phyloP scores from a whole-genome alignment of 2,329 filamentous ascomycete species.

The Hypomyces perniciosus region DNA sequence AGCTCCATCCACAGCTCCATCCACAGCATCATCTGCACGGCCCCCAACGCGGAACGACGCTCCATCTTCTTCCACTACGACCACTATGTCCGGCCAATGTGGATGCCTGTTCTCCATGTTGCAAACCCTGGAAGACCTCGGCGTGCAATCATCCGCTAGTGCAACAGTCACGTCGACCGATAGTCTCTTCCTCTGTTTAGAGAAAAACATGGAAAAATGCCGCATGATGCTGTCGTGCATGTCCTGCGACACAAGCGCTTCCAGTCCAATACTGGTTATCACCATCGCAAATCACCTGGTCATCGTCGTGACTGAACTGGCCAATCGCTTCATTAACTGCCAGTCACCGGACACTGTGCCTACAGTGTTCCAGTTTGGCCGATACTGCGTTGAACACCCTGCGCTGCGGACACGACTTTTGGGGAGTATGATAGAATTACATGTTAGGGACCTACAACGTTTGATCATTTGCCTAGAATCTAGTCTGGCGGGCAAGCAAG shows the following conservation, averaged over 20 bases:
- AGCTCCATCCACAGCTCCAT: neutral
- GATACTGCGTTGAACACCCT: conserved; percentile 3
- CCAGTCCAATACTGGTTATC: neutral
- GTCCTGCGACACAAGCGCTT: neutral
- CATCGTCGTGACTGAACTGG: neutral
- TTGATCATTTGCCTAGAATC: neutral
- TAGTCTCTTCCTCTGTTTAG: neutral
- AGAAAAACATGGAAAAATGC: neutral
- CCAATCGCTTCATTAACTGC: conserved; percentile 1
- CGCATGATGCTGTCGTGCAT: neutral
- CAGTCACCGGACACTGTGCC: conserved; percentile 2
- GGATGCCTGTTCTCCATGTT: neutral
- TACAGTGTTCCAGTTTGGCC: conserved; percentile 8
- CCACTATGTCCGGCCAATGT: neutral
- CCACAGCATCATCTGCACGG: neutral
- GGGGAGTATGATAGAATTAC: conserved; percentile 5
- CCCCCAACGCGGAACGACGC: neutral
- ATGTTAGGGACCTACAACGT: neutral
- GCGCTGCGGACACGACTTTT: conserved; percentile 3
- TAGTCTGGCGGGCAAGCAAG: neutral
- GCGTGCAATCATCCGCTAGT: neutral
- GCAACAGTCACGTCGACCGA: neutral
- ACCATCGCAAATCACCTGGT: conserved; percentile 2
- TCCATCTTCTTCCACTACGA: neutral
- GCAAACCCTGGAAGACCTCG: neutral